phyloP scores from a whole-genome alignment of 805 yeast genomes.

The Nakazawaea wickerhamii region DNA sequence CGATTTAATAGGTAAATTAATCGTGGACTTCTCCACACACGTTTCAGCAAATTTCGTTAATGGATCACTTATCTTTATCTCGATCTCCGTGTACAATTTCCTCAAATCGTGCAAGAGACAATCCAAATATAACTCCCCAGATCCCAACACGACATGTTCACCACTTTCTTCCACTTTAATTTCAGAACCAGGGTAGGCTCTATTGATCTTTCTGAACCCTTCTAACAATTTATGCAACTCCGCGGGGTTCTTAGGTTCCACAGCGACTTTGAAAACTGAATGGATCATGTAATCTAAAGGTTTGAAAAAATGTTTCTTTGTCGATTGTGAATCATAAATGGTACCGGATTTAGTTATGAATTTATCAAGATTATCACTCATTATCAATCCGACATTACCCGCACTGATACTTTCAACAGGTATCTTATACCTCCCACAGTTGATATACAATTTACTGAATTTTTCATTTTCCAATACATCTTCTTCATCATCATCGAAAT shows the following conservation, averaged over 20 bases:
- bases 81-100: constrained; percentile 53
- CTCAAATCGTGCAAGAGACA: constrained; percentile 76
- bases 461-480: constrained; percentile 45
- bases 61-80: constrained; percentile 82
- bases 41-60: constrained; percentile 78
- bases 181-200: constrained; percentile 59
- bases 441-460: constrained; percentile 40
- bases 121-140: constrained; percentile 87
- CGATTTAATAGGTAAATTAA: constrained; percentile 59
- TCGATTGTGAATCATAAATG: constrained; percentile 23
- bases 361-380: constrained; percentile 50
- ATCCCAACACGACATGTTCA: constrained; percentile 72
- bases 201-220: constrained; percentile 59
- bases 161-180: constrained; percentile 86
- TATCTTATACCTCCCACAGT: constrained; percentile 68
- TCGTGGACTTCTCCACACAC: constrained; percentile 55
- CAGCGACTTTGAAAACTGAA: constrained; percentile 73
- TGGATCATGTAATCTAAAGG: constrained; percentile 39
- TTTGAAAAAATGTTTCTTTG: constrained; percentile 25
- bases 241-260: constrained; percentile 76
- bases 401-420: constrained; percentile 47
- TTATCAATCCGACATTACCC: constrained; percentile 66
- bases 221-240: constrained; percentile 69
- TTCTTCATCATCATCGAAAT: constrained; percentile 39
- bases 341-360: constrained; percentile 59